phyloP scores from a whole-genome alignment of 345 rosid genomes.

The Rhodamnia rubescens region DNA sequence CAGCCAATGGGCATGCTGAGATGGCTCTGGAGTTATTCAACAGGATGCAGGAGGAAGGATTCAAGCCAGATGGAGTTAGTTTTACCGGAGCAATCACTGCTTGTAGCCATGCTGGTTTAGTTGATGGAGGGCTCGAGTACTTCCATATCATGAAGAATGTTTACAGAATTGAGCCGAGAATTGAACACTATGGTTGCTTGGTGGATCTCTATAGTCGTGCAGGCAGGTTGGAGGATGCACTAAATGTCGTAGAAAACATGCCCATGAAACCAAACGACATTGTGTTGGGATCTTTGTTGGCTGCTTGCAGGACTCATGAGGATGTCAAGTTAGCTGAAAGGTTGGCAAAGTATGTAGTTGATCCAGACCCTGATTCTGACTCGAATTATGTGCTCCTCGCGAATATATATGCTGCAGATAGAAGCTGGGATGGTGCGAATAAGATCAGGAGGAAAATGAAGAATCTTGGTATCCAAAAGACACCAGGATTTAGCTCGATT shows the following conservation, averaged over 20 bases:
- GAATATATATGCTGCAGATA: conserved; percentile 58
- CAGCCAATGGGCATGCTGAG: conserved; percentile 43
- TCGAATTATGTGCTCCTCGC: conserved; percentile 61
- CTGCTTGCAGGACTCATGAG: conserved; percentile 50
- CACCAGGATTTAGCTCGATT: conserved; percentile 60
- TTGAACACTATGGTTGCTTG: conserved; percentile 82
- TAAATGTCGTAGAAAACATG: conserved; percentile 45
- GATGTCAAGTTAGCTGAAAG: conserved; percentile 49
- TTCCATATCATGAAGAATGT: conserved; percentile 43
- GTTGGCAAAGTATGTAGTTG: conserved; percentile 28
- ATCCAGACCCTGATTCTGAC: conserved; percentile 36
- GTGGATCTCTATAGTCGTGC: conserved; percentile 84
- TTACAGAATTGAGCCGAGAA: conserved; percentile 41
- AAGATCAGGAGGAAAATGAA: conserved; percentile 65
- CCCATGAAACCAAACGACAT: conserved; percentile 71
- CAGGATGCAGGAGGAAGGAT: conserved; percentile 45
- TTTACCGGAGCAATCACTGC: conserved; percentile 65
- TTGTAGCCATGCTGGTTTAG: conserved; percentile 63
- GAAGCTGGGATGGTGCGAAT: conserved; percentile 69
- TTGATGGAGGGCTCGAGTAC: conserved; percentile 44
- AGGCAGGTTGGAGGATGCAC: conserved; percentile 65
- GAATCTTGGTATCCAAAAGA: conserved; percentile 54
- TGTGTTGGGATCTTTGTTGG: conserved; percentile 65
- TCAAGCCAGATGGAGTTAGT: conserved; percentile 57
- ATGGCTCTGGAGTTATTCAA: conserved; percentile 45